A percentile compares a stretch with the other conserved stretches of the same genome.
Evolutionary conservation across 176 grass and related monocot genomes (phyloP).

Genomic region (Elymus sibiricus): DNA sequence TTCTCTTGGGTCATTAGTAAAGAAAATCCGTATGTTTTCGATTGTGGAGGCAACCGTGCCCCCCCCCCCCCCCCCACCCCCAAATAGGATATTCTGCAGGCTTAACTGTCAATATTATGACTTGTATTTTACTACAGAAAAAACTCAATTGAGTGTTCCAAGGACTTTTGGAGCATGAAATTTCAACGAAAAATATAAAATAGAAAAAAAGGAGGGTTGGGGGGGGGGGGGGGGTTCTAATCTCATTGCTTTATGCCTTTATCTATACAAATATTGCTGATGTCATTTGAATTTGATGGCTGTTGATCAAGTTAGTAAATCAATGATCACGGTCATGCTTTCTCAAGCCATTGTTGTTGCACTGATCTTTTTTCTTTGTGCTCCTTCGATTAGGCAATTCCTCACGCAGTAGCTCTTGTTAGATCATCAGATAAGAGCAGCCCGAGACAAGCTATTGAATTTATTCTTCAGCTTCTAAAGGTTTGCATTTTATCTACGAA

Average conservation of each 20-base stretch:
- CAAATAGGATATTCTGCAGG: not conserved
- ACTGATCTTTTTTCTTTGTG: slow-evolving; percentile 2
- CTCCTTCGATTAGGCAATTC: slow-evolving; percentile 68
- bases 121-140: not conserved
- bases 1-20: not conserved
- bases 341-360: slow-evolving; percentile 12
- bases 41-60: not conserved
- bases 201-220: not conserved
- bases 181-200: not conserved
- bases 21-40: not conserved
- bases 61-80: no score
- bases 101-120: not conserved
- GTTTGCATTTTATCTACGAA: slow-evolving; percentile 40
- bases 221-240: not conserved
- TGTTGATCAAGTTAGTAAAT: not conserved
- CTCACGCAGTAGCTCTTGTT: slow-evolving; percentile 84
- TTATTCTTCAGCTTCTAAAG: slow-evolving; percentile 96
- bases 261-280: not conserved
- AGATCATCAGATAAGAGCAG: slow-evolving; percentile 85
- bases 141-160: not conserved
- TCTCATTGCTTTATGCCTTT: slow-evolving; percentile 15
- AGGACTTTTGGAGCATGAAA: not conserved
- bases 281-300: not conserved
- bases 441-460: slow-evolving; percentile 91
- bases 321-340: not conserved